Percentiles rank a stretch among this genome's conserved stretches.
These are phyloP conservation scores for Alloteropsis semialata DNA, from an alignment of 176 grass and related monocot genomes.

Conservation along the genomic window DNA sequence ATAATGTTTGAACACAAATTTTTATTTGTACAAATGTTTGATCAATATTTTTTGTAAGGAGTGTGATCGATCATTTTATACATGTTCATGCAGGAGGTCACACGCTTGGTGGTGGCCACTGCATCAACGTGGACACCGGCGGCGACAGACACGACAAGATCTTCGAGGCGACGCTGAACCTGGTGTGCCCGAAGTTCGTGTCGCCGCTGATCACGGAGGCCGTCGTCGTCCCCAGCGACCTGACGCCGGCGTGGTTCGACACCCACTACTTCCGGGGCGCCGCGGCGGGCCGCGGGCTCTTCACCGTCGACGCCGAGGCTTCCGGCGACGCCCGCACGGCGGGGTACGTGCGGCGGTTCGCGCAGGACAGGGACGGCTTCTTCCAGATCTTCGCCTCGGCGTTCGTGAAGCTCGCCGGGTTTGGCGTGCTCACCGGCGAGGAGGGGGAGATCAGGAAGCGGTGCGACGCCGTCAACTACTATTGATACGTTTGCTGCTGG, in stretches of 20 bases:
- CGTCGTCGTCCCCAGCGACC: not conserved
- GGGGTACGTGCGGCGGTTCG: not conserved
- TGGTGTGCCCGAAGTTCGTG: not conserved
- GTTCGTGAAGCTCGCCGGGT: conserved; percentile 4
- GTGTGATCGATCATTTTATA: not conserved
- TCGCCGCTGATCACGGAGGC: not conserved
- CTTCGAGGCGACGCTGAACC: not conserved
- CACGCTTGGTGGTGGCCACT: conserved; percentile 6
- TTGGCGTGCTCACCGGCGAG: conserved; percentile 8
- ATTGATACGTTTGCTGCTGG: not conserved
- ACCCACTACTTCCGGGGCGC: not conserved
- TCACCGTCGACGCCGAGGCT: conserved; percentile 7
- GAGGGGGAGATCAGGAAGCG: conserved; percentile 8
- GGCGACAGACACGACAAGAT: not conserved
- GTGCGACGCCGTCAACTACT: not conserved
- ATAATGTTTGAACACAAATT: too few species aligned
- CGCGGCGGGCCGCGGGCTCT: not conserved
- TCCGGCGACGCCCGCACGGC: not conserved
- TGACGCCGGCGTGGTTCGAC: conserved; percentile 14
- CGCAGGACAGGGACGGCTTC: not conserved
- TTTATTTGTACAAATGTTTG: not conserved
- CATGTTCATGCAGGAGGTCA: not conserved
- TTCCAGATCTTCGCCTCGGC: not conserved
- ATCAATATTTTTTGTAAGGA: not conserved
- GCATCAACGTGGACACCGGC: not conserved